Conservation (phyloP, 768 basidiomycete genomes). For the Mycena vulgaris region DNA sequence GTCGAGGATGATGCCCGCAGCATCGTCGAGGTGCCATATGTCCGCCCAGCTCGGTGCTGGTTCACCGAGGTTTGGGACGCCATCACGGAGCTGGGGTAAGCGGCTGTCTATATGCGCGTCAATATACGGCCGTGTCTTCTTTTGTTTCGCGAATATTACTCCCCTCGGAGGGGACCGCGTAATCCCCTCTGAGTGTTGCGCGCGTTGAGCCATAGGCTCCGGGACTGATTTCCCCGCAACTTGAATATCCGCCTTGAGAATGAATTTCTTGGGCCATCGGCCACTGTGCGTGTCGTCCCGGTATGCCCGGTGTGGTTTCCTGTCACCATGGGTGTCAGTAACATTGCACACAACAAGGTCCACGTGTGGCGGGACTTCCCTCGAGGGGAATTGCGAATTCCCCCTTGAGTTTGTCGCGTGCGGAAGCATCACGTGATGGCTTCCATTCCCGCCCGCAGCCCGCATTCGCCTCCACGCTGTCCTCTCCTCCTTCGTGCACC, state of each 20-base stretch:
- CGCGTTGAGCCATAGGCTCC: slow-evolving; percentile 2
- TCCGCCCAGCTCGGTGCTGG: slow-evolving; percentile 7
- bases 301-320: slow-evolving; percentile 5
- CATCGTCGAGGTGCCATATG: slow-evolving; percentile 19
- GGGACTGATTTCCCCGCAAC: too few species aligned
- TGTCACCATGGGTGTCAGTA: slow-evolving; percentile 13
- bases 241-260: background rate
- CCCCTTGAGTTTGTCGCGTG: slow-evolving; percentile 29
- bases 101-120: slow-evolving; percentile 18
- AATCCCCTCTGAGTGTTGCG: slow-evolving; percentile 15
- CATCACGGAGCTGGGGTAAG: slow-evolving; percentile 12
- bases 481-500: slow-evolving; percentile 12
- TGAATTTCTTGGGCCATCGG: background rate
- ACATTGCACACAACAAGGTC: background rate
- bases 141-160: background rate
- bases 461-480: slow-evolving; percentile 5
- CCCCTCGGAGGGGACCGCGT: slow-evolving; percentile 25
- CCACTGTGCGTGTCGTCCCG: background rate
- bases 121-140: slow-evolving; percentile 2
- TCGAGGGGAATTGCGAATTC: slow-evolving; percentile 29
- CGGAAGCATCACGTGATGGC: slow-evolving; percentile 13
- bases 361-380: slow-evolving; percentile 31
- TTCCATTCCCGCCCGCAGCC: background rate
- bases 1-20: background rate
- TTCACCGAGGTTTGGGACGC: slow-evolving; percentile 19